phyloP scores from a whole-genome alignment of 306 rosid genomes.

The Glycyrrhiza uralensis region DNA sequence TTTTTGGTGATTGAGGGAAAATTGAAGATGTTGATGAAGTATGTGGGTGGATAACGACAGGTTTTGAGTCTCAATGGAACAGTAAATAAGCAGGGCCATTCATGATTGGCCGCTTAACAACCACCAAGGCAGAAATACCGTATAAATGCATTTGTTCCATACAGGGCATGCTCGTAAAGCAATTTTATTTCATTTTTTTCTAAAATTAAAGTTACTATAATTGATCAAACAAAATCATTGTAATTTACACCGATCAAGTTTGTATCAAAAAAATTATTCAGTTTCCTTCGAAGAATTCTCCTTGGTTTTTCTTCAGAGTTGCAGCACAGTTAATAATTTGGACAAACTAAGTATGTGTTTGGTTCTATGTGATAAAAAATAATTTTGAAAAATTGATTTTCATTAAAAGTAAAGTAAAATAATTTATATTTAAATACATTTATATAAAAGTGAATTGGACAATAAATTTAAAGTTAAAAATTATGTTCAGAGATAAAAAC shows the following conservation, averaged over 20 bases:
- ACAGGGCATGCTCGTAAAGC: neutral
- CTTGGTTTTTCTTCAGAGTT: neutral
- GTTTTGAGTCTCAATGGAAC: neutral
- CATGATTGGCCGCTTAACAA: neutral
- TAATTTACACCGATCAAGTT: slow-evolving; percentile 1
- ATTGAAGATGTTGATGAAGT: neutral
- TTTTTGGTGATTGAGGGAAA: too few relatives aligned
- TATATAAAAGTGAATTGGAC: too few relatives aligned
- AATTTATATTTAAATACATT: too few relatives aligned
- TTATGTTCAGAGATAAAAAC: too few relatives aligned
- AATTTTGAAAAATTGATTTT: too few relatives aligned
- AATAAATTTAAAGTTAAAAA: too few relatives aligned
- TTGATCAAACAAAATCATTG: neutral
- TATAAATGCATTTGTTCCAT: slow-evolving; percentile 7
- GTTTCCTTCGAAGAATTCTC: neutral
- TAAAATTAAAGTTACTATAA: neutral
- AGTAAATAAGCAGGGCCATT: neutral
- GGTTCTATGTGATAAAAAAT: too few relatives aligned
- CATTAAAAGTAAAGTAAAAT: too few relatives aligned
- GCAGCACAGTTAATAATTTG: neutral
- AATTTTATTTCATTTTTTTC: neutral
- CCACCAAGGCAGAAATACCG: neutral
- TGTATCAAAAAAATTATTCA: neutral
- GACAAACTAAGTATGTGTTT: neutral
- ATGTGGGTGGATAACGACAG: neutral